phyloP scores from a whole-genome alignment of 768 basidiomycete genomes.

The Suillus plorans region DNA sequence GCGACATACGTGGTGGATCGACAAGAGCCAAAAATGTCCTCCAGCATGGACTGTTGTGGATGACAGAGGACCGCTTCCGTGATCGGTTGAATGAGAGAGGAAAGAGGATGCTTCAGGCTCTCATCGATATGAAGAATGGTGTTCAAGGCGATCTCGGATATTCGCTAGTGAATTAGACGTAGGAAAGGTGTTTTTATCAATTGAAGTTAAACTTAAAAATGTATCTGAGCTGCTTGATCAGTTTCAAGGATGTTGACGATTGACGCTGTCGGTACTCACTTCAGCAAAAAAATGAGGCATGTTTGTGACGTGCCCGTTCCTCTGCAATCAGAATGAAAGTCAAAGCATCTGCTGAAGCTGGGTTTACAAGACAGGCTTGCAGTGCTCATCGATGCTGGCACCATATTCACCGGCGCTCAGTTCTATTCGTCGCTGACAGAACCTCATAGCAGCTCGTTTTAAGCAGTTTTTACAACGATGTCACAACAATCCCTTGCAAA shows the following conservation, averaged over 20 bases:
- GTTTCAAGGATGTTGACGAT: not conserved
- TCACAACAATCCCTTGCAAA: too few species aligned
- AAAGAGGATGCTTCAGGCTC: slow-evolving; percentile 55
- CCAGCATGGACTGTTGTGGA: slow-evolving; percentile 74
- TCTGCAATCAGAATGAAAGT: not conserved
- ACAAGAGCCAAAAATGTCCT: slow-evolving; percentile 69
- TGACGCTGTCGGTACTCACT: not conserved
- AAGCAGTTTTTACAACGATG: not conserved
- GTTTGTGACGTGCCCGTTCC: not conserved
- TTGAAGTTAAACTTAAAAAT: not conserved
- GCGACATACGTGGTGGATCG: slow-evolving; percentile 59
- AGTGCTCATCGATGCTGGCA: not conserved
- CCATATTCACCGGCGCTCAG: not conserved
- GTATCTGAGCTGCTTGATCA: not conserved
- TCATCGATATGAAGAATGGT: slow-evolving; percentile 52
- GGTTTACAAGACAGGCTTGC: not conserved
- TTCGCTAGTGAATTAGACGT: slow-evolving; percentile 29
- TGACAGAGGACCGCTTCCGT: slow-evolving; percentile 52
- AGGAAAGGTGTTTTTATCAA: not conserved
- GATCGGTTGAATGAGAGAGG: slow-evolving; percentile 45
- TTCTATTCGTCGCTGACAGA: too few species aligned
- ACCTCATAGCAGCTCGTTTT: not conserved
- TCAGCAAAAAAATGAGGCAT: not conserved
- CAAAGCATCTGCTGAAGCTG: not conserved
- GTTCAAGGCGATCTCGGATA: slow-evolving; percentile 48